Conservation (phyloP, 2,329 filamentous ascomycete genomes). For the Aotearoamyces nothofagi region DNA sequence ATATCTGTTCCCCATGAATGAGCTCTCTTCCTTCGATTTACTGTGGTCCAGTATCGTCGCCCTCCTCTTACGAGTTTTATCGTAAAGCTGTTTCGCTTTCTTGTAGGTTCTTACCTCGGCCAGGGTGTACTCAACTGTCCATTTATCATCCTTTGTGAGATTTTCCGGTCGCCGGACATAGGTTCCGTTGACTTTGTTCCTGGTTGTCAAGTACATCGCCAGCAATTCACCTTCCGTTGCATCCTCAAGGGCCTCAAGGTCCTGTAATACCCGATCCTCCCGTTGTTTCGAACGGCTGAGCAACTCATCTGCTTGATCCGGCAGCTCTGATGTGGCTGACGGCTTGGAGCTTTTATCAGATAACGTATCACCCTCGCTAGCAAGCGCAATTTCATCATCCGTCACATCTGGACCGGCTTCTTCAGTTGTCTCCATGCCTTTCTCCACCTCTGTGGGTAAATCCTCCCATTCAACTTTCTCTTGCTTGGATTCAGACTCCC, state of each 20-base stretch:
- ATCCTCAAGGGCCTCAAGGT: background rate
- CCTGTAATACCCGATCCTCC: constrained; percentile 1
- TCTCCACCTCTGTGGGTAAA: constrained; percentile 18
- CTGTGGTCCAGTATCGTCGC: constrained; percentile 26
- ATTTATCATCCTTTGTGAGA: constrained; percentile 32
- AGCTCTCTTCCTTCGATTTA: constrained; percentile 15
- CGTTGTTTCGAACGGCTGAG: constrained; percentile 3
- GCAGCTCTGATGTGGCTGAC: background rate
- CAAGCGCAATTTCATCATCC: constrained; percentile 2
- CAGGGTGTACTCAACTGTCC: constrained; percentile 68
- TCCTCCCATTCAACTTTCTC: constrained; percentile 16
- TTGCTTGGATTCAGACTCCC: too few species aligned
- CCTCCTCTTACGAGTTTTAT: constrained; percentile 39
- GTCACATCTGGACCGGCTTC: constrained; percentile 7
- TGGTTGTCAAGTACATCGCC: constrained; percentile 51
- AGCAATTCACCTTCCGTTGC: constrained; percentile 6
- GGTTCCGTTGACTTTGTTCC: constrained; percentile 55
- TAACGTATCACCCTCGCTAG: constrained; percentile 2
- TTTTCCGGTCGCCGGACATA: constrained; percentile 44
- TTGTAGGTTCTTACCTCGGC: constrained; percentile 36
- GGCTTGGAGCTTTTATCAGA: background rate
- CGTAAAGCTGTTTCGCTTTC: constrained; percentile 35
- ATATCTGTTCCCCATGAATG: constrained; percentile 10
- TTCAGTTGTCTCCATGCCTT: constrained; percentile 16
- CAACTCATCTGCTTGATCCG: constrained; percentile 8